Evolutionary conservation across 2,329 filamentous ascomycete genomes (phyloP).

Genomic region (Trichoderma gracile): DNA sequence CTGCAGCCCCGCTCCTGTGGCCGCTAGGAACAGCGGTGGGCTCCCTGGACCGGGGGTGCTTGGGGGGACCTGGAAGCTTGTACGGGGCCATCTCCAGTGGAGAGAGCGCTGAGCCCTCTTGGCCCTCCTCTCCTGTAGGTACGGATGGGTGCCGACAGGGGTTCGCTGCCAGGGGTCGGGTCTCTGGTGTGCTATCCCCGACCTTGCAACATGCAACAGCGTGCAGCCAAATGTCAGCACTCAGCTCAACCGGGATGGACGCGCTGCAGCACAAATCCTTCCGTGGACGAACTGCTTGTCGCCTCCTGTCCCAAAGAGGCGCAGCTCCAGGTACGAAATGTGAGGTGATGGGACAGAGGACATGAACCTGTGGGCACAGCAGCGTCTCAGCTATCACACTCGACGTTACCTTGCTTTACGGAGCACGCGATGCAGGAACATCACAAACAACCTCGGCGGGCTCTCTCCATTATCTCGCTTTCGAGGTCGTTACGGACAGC

Average conservation of each 20-base stretch:
- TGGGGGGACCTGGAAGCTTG: background rate
- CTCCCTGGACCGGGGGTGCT: constrained; percentile 18
- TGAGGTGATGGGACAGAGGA: background rate
- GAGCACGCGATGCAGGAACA: background rate
- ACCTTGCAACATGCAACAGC: background rate
- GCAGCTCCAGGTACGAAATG: constrained; percentile 1
- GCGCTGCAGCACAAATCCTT: background rate
- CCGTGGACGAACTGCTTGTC: background rate
- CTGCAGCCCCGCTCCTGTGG: constrained; percentile 15
- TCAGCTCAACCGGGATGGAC: constrained; percentile 1
- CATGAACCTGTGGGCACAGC: background rate
- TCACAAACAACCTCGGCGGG: background rate
- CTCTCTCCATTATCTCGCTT: background rate
- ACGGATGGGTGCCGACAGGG: constrained; percentile 3
- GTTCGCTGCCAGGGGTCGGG: constrained; percentile 5
- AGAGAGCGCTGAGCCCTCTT: background rate
- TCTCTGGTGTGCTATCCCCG: constrained; percentile 1
- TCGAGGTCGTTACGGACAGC: background rate
- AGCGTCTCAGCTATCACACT: constrained; percentile 3
- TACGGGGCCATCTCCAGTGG: constrained; percentile 17
- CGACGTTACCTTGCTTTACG: no score
- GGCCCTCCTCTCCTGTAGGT: background rate
- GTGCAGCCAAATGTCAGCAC: background rate
- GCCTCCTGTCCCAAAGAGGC: constrained; percentile 13
- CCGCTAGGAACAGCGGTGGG: constrained; percentile 19